These are phyloP conservation scores for Fonsecaea monophora DNA, from an alignment of 2,329 filamentous ascomycete genomes.

Conservation along the genomic window DNA sequence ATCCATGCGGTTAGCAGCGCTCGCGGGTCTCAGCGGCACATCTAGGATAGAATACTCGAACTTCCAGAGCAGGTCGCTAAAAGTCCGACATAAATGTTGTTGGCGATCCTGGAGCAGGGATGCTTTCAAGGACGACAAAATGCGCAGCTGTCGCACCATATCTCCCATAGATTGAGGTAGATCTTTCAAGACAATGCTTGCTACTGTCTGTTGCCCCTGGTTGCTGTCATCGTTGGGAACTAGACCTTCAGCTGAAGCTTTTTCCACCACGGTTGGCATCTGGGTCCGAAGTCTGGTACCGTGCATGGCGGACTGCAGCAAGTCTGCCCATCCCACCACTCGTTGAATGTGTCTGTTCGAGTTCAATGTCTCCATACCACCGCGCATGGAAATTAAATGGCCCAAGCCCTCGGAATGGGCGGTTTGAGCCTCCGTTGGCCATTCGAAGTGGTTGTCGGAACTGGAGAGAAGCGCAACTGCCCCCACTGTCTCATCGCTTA, in stretches of 20 bases:
- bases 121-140: slow-evolving; percentile 22
- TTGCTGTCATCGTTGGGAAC: neutral
- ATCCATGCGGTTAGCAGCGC: neutral
- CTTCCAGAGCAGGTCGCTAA: slow-evolving; percentile 31
- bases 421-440: slow-evolving; percentile 20
- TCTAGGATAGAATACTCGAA: slow-evolving; percentile 27
- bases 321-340: slow-evolving; percentile 30
- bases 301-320: slow-evolving; percentile 28
- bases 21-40: slow-evolving; percentile 1
- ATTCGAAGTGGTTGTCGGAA: slow-evolving; percentile 32
- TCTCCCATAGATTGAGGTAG: slow-evolving; percentile 10
- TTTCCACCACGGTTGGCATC: slow-evolving; percentile 14
- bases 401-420: slow-evolving; percentile 23
- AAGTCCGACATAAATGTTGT: slow-evolving; percentile 19
- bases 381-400: slow-evolving; percentile 22
- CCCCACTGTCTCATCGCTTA: slow-evolving; percentile 27
- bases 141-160: slow-evolving; percentile 21
- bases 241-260: slow-evolving; percentile 3
- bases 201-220: neutral
- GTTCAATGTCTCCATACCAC: slow-evolving; percentile 26
- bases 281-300: slow-evolving; percentile 21
- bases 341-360: slow-evolving; percentile 26
- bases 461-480: slow-evolving; percentile 31
- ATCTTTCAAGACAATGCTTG: slow-evolving; percentile 15
- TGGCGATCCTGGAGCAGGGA: slow-evolving; percentile 15